Evolutionary conservation across 139 green algal genomes (phyloP).

Genomic region (Chlorella sp.): DNA sequence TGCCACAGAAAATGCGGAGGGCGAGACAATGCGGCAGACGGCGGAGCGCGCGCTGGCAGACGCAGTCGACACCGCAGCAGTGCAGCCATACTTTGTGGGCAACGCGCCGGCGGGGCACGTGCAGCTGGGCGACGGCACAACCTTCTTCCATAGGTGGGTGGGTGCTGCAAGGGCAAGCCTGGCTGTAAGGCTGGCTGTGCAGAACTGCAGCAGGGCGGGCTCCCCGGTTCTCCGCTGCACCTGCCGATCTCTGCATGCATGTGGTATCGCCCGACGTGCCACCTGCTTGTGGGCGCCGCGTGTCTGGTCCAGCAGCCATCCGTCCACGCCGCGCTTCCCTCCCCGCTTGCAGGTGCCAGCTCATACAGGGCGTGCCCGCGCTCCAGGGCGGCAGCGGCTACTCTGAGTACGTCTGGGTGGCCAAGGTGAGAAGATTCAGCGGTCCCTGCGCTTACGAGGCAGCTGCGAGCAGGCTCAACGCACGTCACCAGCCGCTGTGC

Average conservation of each 20-base stretch:
- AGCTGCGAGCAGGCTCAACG: too few relatives aligned
- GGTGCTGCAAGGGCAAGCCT: too few relatives aligned
- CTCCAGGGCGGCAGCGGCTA: conserved; percentile 29
- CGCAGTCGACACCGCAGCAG: conserved; percentile 21
- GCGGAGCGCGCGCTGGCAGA: conserved; percentile 53
- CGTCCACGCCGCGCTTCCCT: too few relatives aligned
- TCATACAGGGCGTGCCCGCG: conserved; percentile 23
- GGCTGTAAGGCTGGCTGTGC: too few relatives aligned
- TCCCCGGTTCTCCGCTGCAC: too few relatives aligned
- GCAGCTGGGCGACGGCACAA: background rate
- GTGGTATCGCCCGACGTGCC: too few relatives aligned
- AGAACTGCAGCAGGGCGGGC: too few relatives aligned
- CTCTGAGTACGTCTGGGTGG: conserved; percentile 51
- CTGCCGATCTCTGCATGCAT: too few relatives aligned
- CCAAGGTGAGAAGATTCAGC: conserved; percentile 30
- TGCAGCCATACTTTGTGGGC: conserved; percentile 61
- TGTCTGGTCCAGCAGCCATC: too few relatives aligned
- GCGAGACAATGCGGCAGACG: conserved; percentile 52
- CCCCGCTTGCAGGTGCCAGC: background rate
- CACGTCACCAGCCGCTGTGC: too few relatives aligned
- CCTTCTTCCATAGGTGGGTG: conserved; percentile 47
- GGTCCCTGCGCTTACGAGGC: too few relatives aligned
- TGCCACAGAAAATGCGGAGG: conserved; percentile 25
- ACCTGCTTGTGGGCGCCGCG: too few relatives aligned
- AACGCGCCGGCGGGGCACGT: conserved; percentile 58